These are phyloP conservation scores for Macroventuria anomochaeta DNA, from an alignment of 2,329 filamentous ascomycete species.

Conservation along the genomic window DNA sequence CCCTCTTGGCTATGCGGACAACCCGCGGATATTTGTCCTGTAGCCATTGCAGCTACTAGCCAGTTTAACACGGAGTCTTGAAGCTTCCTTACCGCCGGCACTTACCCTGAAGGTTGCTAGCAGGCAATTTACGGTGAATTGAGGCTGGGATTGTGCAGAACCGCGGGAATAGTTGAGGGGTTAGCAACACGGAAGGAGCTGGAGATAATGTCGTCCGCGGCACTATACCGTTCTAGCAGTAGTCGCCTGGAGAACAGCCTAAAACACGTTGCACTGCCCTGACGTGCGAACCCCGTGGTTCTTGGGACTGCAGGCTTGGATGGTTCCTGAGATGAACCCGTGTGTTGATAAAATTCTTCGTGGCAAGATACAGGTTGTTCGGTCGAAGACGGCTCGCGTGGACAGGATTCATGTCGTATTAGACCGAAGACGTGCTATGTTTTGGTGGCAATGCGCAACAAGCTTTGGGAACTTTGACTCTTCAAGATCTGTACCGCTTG, in stretches of 20 bases:
- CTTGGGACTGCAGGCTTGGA: background rate
- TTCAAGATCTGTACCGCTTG: too few species aligned
- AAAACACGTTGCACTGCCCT: constrained; percentile 1
- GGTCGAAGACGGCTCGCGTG: background rate
- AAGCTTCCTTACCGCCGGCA: constrained; percentile 22
- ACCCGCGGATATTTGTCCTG: constrained; percentile 25
- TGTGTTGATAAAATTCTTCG: background rate
- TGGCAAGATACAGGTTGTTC: background rate
- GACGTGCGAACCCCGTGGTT: background rate
- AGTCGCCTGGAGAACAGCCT: constrained; percentile 11
- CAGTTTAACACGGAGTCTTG: constrained; percentile 11
- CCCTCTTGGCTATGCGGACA: background rate
- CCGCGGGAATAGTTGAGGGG: constrained; percentile 17
- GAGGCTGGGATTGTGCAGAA: constrained; percentile 23
- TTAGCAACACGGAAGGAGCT: constrained; percentile 20
- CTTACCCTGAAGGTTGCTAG: constrained; percentile 7
- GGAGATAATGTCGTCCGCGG: constrained; percentile 22
- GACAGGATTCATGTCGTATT: constrained; percentile 1
- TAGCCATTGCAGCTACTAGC: background rate
- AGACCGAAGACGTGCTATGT: background rate
- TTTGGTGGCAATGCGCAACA: background rate
- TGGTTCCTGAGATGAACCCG: background rate
- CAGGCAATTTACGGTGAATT: constrained; percentile 17
- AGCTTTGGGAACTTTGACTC: too few species aligned
- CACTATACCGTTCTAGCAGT: constrained; percentile 24